Conservation (phyloP, 2,329 filamentous ascomycete genomes). For the Hypoxylon sp. region DNA sequence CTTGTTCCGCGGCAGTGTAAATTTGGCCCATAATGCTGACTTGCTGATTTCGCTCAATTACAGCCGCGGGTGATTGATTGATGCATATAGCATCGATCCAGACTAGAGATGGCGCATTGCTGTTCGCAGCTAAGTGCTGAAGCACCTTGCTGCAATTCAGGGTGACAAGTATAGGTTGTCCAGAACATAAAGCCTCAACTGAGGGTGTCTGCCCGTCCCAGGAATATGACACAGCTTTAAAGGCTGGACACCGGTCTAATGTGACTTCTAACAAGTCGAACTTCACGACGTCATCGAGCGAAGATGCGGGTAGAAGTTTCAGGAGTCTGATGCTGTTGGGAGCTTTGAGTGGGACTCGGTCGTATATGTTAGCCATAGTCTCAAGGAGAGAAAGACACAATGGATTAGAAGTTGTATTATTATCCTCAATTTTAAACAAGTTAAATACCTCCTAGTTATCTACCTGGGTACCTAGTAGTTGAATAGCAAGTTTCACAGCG, state of each 20-base stretch:
- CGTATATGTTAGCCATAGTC: slow-evolving; percentile 16
- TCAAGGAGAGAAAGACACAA: neutral
- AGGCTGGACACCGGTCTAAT: neutral
- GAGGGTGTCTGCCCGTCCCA: neutral
- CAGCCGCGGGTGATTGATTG: neutral
- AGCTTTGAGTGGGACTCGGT: slow-evolving; percentile 5
- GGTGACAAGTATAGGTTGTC: neutral
- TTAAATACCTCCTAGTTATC: neutral
- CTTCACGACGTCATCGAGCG: neutral
- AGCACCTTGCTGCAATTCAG: neutral
- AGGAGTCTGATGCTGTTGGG: slow-evolving; percentile 5
- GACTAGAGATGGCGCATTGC: neutral
- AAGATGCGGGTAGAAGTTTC: neutral
- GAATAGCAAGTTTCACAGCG: neutral
- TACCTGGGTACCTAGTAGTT: neutral
- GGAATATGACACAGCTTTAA: neutral
- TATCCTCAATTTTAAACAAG: neutral
- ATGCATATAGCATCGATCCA: slow-evolving; percentile 23
- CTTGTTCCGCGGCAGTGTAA: neutral
- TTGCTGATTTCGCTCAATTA: neutral
- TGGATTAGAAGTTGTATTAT: neutral
- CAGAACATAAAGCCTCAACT: neutral
- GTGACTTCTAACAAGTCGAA: neutral
- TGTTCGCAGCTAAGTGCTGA: slow-evolving; percentile 5
- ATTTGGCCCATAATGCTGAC: neutral